Base-by-base conservation (phyloP, 176 grass and related monocot genomes). In the Carex cristatella region DNA sequence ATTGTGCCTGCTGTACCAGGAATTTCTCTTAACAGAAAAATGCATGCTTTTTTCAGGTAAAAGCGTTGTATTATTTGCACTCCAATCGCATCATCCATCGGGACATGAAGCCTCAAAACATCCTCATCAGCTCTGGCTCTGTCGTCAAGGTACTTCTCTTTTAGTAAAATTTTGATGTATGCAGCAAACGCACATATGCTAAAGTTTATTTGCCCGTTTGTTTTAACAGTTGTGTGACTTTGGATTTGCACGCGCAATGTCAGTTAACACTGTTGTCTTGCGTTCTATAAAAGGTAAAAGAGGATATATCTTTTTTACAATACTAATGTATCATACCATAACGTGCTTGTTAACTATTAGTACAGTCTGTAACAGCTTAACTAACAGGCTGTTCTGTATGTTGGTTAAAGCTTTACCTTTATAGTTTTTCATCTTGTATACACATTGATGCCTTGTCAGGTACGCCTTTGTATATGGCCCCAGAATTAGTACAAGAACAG, bases 51-150 rank as follows among this genome's bases (percentile, higher is more conserved):
- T 89, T 90, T 56, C 69, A 95, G 95, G 95, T 95, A 28, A 98
- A 95, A 90, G 93, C 93, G 23, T 79, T 95, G 64, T 79, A 95
- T 81, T 98, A 95, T 87, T 95, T 98, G 86, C 95, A 98, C 69
- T 94, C 95, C 27, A 95, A 95, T 87, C 83, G 93, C 14, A 98
- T 98, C 62, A 95, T 98, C 58, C 96, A 98, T 81, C 87, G 93
- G 48, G 96, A 95, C 87, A 98, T 98, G 96, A 98, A 98, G 87
- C 96, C 96, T 55, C 91, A 98, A 87, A 98, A 98, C 83, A 98
- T 98, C 51, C 93, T 95, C 88, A 98, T 95, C 27, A 93, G 96
- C 32, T 90, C 94, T 84, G 93, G 93, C 79, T 95, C 93, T 86
- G 81, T 95, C 90, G 91, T 98, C 23, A 98, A 95, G 93, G 96